Percentiles rank a stretch among this genome's conserved stretches.
Conservation (phyloP, 306 rosid species). For the Cyclanthera cordifolia region DNA sequence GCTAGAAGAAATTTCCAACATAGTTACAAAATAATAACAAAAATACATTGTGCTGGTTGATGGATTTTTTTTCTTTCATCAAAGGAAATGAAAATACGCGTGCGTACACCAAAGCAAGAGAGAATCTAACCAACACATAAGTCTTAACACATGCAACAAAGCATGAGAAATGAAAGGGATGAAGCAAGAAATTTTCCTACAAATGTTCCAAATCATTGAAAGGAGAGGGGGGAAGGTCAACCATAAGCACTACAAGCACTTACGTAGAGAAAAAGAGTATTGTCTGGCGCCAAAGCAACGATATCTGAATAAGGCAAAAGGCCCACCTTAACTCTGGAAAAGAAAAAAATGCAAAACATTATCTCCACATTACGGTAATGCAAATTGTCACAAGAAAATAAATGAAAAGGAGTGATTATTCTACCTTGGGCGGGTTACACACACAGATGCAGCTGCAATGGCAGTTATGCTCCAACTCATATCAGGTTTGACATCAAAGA, state of each 20-base stretch:
- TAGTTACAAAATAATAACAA: neutral
- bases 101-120: neutral
- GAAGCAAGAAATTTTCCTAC: neutral
- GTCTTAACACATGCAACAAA: neutral
- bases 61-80: neutral
- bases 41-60: neutral
- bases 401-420: neutral
- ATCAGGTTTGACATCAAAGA: constrained; percentile 77
- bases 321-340: constrained; percentile 65
- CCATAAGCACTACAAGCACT: constrained; percentile 19
- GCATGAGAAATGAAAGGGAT: constrained; percentile 2
- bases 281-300: constrained; percentile 73
- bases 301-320: constrained; percentile 64
- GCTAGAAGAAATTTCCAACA: neutral
- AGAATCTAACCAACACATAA: neutral
- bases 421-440: constrained; percentile 78
- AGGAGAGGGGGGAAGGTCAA: neutral
- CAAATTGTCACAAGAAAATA: constrained; percentile 7
- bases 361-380: constrained; percentile 12
- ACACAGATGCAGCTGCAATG: constrained; percentile 74
- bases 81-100: neutral
- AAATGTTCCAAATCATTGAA: neutral
- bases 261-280: constrained; percentile 77
- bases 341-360: constrained; percentile 19
- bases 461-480: constrained; percentile 95